Evolutionary conservation across 495 filamentous ascomycete species (phyloP).

Genomic region (Bacidia gigantensis): DNA sequence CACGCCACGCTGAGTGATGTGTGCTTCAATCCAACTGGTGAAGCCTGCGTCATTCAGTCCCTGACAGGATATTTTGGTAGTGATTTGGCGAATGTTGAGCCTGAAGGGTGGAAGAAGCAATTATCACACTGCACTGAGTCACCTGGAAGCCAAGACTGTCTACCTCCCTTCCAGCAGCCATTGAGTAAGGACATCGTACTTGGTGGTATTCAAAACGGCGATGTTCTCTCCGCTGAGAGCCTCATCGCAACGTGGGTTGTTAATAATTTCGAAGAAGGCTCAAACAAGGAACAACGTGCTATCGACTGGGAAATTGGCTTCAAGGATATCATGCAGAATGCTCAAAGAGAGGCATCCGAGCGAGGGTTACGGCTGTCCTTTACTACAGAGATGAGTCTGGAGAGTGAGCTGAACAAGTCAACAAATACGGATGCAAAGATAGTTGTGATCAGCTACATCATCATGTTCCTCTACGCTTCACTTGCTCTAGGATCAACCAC

Average conservation of each 20-base stretch:
- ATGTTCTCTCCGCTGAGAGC: constrained; percentile 61
- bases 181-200: constrained; percentile 73
- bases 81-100: constrained; percentile 45
- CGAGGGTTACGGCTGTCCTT: constrained; percentile 79
- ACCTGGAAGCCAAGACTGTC: constrained; percentile 56
- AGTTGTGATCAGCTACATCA: constrained; percentile 88
- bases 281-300: constrained; percentile 49
- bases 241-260: constrained; percentile 94
- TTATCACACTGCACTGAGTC: constrained; percentile 58
- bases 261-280: constrained; percentile 68
- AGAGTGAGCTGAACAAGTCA: constrained; percentile 86
- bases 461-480: constrained; percentile 97
- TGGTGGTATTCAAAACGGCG: constrained; percentile 57
- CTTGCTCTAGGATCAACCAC: constrained; percentile 81
- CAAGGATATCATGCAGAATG: constrained; percentile 49
- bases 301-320: constrained; percentile 82
- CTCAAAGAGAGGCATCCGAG: constrained; percentile 67
- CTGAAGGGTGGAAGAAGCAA: constrained; percentile 51
- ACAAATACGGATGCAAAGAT: constrained; percentile 98
- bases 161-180: constrained; percentile 77
- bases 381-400: constrained; percentile 83
- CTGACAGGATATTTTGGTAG: constrained; percentile 73
- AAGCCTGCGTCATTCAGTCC: constrained; percentile 85
- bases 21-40: constrained; percentile 84
- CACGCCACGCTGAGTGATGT: constrained; percentile 63